These are phyloP conservation scores for Penicillium canariense DNA, from an alignment of 495 filamentous ascomycete species.

Conservation along the genomic window DNA sequence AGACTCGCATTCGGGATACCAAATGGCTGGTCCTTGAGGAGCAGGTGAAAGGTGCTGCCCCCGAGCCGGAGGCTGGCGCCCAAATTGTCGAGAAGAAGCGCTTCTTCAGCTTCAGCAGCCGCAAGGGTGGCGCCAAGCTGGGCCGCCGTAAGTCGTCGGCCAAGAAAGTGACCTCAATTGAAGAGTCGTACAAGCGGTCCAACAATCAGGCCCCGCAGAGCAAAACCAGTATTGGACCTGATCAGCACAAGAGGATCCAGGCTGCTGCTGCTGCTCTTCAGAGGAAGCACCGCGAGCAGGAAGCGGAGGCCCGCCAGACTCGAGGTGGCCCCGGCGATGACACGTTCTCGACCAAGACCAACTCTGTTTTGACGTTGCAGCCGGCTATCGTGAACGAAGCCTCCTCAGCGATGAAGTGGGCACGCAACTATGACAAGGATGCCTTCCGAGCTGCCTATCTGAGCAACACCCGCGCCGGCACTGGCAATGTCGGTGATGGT, in stretches of 20 bases:
- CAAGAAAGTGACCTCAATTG: slow-evolving; percentile 46
- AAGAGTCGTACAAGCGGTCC: slow-evolving; percentile 50
- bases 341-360: slow-evolving; percentile 68
- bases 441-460: slow-evolving; percentile 79
- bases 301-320: slow-evolving; percentile 34
- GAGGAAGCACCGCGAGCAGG: slow-evolving; percentile 61
- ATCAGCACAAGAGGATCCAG: slow-evolving; percentile 90
- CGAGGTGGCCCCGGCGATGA: neutral
- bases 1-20: slow-evolving; percentile 76
- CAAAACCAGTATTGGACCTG: slow-evolving; percentile 85
- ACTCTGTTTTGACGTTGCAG: slow-evolving; percentile 87
- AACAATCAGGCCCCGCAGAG: slow-evolving; percentile 57
- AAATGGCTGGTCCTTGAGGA: slow-evolving; percentile 95
- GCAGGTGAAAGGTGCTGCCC: slow-evolving; percentile 89
- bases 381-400: slow-evolving; percentile 83
- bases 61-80: slow-evolving; percentile 76
- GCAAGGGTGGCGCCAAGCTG: slow-evolving; percentile 52
- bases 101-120: slow-evolving; percentile 80
- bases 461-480: slow-evolving; percentile 65
- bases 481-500: slow-evolving; percentile 44
- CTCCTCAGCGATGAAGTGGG: slow-evolving; percentile 94
- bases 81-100: slow-evolving; percentile 94
- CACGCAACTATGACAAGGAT: slow-evolving; percentile 70
- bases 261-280: slow-evolving; percentile 81
- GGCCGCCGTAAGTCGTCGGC: slow-evolving; percentile 66